Evolutionary conservation across 768 basidiomycete species (phyloP), one percentile per base, ranked within the genome.

Genomic region (Exsudoporus frostii): DNA sequence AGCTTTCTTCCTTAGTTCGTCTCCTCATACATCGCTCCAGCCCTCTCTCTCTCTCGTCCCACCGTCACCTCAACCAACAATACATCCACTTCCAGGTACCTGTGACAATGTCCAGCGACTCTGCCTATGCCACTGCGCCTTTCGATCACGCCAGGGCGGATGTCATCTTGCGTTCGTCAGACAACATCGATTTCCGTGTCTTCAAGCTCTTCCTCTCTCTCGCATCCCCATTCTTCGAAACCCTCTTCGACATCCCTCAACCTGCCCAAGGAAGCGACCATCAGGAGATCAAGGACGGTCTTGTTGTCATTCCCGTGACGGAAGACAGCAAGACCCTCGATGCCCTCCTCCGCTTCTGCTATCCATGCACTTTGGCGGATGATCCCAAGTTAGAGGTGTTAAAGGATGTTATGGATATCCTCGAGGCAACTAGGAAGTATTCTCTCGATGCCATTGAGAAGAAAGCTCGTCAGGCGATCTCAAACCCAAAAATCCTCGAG

Each of bases 161-260:
- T 15, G n/a, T 69, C 43, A 59, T 67, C 39, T 30, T 70, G 24
- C 68, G 61, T 10, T 64, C 67, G 8, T 60, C 55, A 5, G 69
- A 68, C 56, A 56, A 58, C 3, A 45, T 71, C 20, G 62, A 74
- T 44, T 58, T 74, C 32, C 64, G 56, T 3, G 55, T 73, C 14
- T 56, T 56, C 41, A 56, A 34, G 11, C 51, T 63, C n/a, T 66
- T 73, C 32, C 66, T 74, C 15, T 60, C 64, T 15, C 60, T 67
- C 53, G 45, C 46, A 11, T 56, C 54, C 29, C 54, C 69, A 0
- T 60, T 73, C 46, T 77, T 74, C 46, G 55, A 64, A 20, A 54
- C 61, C 20, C 68, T 76, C 57, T 71, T 75, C 43, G 47, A 51
- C 10, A 52, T 70, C 0, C 66, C 67, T 0, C 65, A 72, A 36